phyloP scores from a whole-genome alignment of 768 basidiomycete genomes.

The Trametes cingulata region DNA sequence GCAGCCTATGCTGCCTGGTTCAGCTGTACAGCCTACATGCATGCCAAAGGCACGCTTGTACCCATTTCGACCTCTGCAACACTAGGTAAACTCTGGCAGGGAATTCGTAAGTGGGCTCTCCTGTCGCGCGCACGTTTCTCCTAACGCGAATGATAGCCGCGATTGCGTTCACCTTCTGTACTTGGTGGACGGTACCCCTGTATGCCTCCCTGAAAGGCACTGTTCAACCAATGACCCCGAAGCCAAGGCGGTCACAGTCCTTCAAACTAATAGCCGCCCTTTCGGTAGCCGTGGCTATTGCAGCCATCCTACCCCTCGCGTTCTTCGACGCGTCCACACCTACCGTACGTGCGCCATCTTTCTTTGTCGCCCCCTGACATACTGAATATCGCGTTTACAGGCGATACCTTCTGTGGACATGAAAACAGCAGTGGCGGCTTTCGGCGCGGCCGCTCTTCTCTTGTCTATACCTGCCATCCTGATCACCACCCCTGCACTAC shows the following conservation, averaged over 20 bases:
- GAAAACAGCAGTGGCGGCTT: constrained; percentile 40
- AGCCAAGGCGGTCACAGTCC: constrained; percentile 51
- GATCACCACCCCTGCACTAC: constrained; percentile 54
- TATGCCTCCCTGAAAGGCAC: constrained; percentile 59
- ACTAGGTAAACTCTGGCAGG: constrained; percentile 60
- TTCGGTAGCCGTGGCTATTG: constrained; percentile 49
- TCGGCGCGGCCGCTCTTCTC: constrained; percentile 54
- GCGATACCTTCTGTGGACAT: constrained; percentile 30
- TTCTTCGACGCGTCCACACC: constrained; percentile 51
- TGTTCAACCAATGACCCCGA: constrained; percentile 38
- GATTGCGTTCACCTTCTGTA: constrained; percentile 65
- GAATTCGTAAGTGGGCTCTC: constrained; percentile 50
- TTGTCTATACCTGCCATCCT: constrained; percentile 61
- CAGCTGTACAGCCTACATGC: constrained; percentile 50
- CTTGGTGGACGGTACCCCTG: constrained; percentile 63
- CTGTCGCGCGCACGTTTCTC: not conserved
- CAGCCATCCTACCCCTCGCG: constrained; percentile 57
- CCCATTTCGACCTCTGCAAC: constrained; percentile 39
- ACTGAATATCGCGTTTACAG: constrained; percentile 21
- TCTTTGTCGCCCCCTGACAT: constrained; percentile 20
- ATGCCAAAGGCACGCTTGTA: constrained; percentile 47
- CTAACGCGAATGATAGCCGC: constrained; percentile 41
- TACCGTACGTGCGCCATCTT: constrained; percentile 39
- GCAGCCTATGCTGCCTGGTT: constrained; percentile 65
- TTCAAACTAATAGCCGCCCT: constrained; percentile 58